These are phyloP conservation scores for Irpex rosettiformis DNA, from an alignment of 1,284 basidiomycete genomes.

Conservation along the genomic window DNA sequence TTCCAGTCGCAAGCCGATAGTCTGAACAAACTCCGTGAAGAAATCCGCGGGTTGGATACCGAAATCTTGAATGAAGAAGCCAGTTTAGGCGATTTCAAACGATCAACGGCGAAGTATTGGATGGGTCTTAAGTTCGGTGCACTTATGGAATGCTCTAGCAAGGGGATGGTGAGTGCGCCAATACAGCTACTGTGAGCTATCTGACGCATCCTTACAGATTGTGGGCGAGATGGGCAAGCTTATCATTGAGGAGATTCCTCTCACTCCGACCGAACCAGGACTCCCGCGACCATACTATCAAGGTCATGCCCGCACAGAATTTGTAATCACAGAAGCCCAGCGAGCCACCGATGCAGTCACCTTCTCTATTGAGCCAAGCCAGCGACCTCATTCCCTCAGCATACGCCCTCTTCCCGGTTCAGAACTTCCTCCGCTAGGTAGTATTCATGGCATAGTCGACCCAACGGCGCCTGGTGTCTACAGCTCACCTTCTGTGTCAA, in stretches of 20 bases:
- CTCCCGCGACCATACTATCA: slow-evolving; percentile 72
- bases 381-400: slow-evolving; percentile 16
- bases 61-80: slow-evolving; percentile 87
- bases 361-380: slow-evolving; percentile 41
- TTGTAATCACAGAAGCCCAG: slow-evolving; percentile 61
- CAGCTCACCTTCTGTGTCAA: not conserved
- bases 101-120: slow-evolving; percentile 64
- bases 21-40: slow-evolving; percentile 71
- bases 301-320: slow-evolving; percentile 58
- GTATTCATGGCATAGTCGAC: not conserved
- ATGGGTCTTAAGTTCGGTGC: slow-evolving; percentile 89
- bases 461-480: not conserved
- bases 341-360: slow-evolving; percentile 54
- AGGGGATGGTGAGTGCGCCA: slow-evolving; percentile 54
- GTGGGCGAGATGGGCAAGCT: slow-evolving; percentile 80
- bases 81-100: slow-evolving; percentile 82
- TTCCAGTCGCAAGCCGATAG: slow-evolving; percentile 72
- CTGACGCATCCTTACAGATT: slow-evolving; percentile 46
- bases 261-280: slow-evolving; percentile 79
- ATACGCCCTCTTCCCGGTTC: slow-evolving; percentile 17
- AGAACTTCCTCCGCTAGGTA: slow-evolving; percentile 8
- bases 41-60: slow-evolving; percentile 78
- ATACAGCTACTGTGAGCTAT: slow-evolving; percentile 1
- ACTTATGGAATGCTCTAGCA: slow-evolving; percentile 82
- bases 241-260: slow-evolving; percentile 78